These are phyloP conservation scores for Coemansia sp. DNA, from an alignment of 192 early-diverging fungal genomes.

Conservation along the genomic window DNA sequence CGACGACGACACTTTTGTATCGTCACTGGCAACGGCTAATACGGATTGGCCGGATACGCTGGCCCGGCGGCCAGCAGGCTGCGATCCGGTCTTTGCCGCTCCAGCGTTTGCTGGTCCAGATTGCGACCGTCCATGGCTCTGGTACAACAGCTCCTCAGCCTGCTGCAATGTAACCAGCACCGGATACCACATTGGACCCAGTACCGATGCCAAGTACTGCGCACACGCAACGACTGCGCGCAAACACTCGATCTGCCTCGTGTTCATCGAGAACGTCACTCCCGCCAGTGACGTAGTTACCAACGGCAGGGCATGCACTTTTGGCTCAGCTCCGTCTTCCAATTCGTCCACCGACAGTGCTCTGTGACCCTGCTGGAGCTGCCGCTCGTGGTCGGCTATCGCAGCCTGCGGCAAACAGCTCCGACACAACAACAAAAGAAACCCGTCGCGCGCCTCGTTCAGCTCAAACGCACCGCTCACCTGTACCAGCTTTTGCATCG, in stretches of 20 bases:
- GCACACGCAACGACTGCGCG: slow-evolving; percentile 71
- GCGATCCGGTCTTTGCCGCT: neutral
- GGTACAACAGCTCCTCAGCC: slow-evolving; percentile 73
- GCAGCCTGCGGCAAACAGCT: slow-evolving; percentile 68
- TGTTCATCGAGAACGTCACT: slow-evolving; percentile 57
- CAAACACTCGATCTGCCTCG: slow-evolving; percentile 77
- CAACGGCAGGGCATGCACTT: slow-evolving; percentile 17
- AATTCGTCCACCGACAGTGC: neutral
- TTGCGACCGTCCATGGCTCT: slow-evolving; percentile 15
- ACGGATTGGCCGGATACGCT: neutral
- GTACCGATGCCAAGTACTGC: slow-evolving; percentile 65
- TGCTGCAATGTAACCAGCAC: slow-evolving; percentile 86
- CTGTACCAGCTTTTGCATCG: slow-evolving; percentile 73
- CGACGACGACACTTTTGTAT: neutral
- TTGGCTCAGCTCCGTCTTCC: neutral
- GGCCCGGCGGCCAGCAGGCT: slow-evolving; percentile 1
- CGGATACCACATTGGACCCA: slow-evolving; percentile 84
- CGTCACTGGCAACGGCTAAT: neutral
- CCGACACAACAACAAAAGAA: slow-evolving; percentile 83
- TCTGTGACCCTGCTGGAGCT: slow-evolving; percentile 10
- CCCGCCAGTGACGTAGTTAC: slow-evolving; percentile 21
- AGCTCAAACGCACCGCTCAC: slow-evolving; percentile 81
- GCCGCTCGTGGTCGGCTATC: slow-evolving; percentile 26
- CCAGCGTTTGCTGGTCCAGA: neutral
- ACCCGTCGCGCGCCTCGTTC: slow-evolving; percentile 76